Evolutionary conservation across 2,329 filamentous ascomycete species (phyloP), one percentile per base, ranked within the genome.

Genomic region (Colletotrichum sansevieriae): DNA sequence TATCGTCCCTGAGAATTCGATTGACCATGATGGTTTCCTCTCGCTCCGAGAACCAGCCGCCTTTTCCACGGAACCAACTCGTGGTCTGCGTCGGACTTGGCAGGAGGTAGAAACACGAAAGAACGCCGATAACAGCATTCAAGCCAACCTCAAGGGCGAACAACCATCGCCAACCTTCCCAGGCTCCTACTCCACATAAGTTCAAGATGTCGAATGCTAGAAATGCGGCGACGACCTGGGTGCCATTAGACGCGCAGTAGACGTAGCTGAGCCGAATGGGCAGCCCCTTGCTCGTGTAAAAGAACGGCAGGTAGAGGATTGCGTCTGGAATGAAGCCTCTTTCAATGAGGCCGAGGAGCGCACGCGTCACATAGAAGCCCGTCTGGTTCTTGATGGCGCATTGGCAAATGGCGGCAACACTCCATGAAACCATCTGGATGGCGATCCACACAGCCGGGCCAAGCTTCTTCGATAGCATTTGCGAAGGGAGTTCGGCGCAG

Each of bases 261-360:
- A 92, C 92, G 77, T 84, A 90, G 63, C 86, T 87, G 20, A 92
- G 79, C 0, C 91, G 84, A 37, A 85, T 84, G 0, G 90, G 90
- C 0, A 93, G 80, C 74, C 93, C 91, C 63, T 83, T 83, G 2
- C 86, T 86, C 25, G 86, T 92, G 79, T 92, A 93, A 79, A 90
- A 93, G 77, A 92, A 93, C 10, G 85, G 88, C 4, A 92, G 80
- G 15, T 71, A 71, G 1, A 71, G 20, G 20, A 71, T 66, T n/a
- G 66, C 66, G 68, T 89, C 88, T 0, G 74, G 70, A 12, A 71
- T 71, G 37, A 71, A 67, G 13, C 63, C 56, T 35, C 63, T 87
- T 75, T 87, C 83, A 59, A 87, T 79, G 2, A 88, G 75, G 4
- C 83, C 85, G 0, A 88, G 76, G 1, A 80, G 71, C 0, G 74